Percentiles rank a stretch among this genome's conserved stretches.
These are phyloP conservation scores for Moricandia arvensis DNA, from an alignment of 345 rosid genomes.

Conservation along the genomic window DNA sequence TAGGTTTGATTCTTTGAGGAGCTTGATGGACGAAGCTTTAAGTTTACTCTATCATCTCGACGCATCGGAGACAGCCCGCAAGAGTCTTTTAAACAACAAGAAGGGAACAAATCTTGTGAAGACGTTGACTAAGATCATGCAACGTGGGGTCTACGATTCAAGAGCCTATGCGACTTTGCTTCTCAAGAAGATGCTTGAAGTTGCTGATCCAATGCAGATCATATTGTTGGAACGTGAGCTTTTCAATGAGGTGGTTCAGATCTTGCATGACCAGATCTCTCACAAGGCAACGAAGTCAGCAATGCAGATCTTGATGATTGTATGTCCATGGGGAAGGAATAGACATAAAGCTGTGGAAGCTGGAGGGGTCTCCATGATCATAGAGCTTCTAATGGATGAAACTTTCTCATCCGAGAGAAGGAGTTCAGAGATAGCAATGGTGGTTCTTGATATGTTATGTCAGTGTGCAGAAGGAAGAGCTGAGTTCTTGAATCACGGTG, in stretches of 20 bases:
- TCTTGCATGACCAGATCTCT: conserved; percentile 60
- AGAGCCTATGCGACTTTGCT: conserved; percentile 46
- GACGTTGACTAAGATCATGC: conserved; percentile 60
- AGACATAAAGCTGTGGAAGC: conserved; percentile 62
- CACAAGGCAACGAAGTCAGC: conserved; percentile 62
- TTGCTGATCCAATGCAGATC: conserved; percentile 64
- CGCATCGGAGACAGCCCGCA: conserved; percentile 59
- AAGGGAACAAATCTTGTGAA: conserved; percentile 45
- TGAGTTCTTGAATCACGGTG: conserved; percentile 59
- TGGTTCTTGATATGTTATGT: conserved; percentile 56
- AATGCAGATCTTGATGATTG: conserved; percentile 47
- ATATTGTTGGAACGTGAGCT: conserved; percentile 42
- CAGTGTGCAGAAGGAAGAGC: conserved; percentile 82
- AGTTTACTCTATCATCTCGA: conserved; percentile 59
- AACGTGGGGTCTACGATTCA: conserved; percentile 49
- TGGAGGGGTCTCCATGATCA: conserved; percentile 49
- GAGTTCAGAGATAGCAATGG: conserved; percentile 49
- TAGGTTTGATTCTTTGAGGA: conserved; percentile 36
- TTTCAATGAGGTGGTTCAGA: conserved; percentile 51
- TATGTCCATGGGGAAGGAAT: conserved; percentile 75
- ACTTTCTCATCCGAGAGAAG: conserved; percentile 46
- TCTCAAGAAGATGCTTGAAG: conserved; percentile 43
- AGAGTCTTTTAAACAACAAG: conserved; percentile 48
- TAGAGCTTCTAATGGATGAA: conserved; percentile 66
- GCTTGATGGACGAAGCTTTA: conserved; percentile 59